Evolutionary conservation across 768 basidiomycete genomes (phyloP), one percentile per base, ranked within the genome.

Genomic region (Leccinellum luteum): DNA sequence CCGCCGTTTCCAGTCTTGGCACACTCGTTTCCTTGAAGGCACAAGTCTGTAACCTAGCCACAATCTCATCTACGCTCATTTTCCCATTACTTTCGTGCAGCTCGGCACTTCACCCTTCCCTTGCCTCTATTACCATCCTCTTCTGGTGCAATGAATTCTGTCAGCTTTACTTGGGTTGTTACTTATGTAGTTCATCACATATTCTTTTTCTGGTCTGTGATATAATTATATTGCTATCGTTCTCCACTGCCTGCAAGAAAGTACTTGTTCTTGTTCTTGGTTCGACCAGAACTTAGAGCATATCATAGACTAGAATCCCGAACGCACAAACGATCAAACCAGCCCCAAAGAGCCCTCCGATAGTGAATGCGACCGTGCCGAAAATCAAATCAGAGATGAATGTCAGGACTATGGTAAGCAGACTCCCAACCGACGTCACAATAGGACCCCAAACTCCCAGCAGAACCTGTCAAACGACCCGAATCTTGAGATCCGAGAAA

Each of bases 381-480:
- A 94, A 87, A 17, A 87, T 61, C 8, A 88, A 78, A 72, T 98
- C 94, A 43, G 89, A 84, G 15, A 92, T 65, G 48, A 94, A 83
- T 14, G 94, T 90, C 50, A 97, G 80, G 35, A 96, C 91, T 62
- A 96, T 95, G 6, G 94, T 94, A n/a, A 96, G 79, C n/a, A 98
- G 80, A 71, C 84, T 93, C 47, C 93, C 94, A 31, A 97, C 94
- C 2, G 91, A 92, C 9, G 86, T 85, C 44, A 93, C 82, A 43
- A 94, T 85, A 6, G 93, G 93, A 4, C 93, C 93, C 90, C 91
- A 94, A 27, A 90, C 73, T 27, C 89, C 90, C 49, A 96, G 76
- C 3, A 96, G 77, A 54, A 90, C 79, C 92, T 94, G 61, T 27
- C 57, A 51, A 58, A 44, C 9, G 12, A 43, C 7, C 13, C 15